phyloP scores from a whole-genome alignment of 2,329 filamentous ascomycete species.

The Colletotrichum euphorbiae region DNA sequence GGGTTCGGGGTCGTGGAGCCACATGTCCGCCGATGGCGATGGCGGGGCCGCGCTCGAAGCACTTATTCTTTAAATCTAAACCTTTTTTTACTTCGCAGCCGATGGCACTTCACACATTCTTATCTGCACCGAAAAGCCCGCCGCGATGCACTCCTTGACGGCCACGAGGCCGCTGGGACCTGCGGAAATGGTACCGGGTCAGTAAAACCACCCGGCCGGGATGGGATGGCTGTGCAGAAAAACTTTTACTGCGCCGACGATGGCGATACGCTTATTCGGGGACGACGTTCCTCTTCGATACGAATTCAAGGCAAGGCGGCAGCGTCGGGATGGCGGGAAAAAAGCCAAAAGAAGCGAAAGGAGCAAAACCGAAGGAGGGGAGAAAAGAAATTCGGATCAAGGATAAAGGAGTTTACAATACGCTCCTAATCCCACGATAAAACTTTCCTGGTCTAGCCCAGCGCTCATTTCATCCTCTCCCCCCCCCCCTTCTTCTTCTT shows the following conservation, averaged over 20 bases:
- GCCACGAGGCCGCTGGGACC: constrained; percentile 51
- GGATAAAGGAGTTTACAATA: background rate
- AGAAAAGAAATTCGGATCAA: background rate
- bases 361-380: too few relatives aligned
- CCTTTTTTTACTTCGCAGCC: too few relatives aligned
- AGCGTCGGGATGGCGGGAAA: background rate
- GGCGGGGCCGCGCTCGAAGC: constrained; percentile 49
- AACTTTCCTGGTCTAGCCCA: background rate
- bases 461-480: too few relatives aligned
- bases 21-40: constrained; percentile 54
- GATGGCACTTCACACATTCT: too few relatives aligned
- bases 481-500: background rate
- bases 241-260: constrained; percentile 43
- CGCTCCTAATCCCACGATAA: background rate
- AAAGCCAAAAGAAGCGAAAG: too few relatives aligned
- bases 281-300: constrained; percentile 10
- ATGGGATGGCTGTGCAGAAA: too few relatives aligned
- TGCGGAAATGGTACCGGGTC: constrained; percentile 27
- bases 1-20: constrained; percentile 50
- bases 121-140: constrained; percentile 49
- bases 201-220: background rate
- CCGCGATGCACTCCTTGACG: constrained; percentile 53
- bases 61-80: too few relatives aligned
- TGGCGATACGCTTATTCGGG: constrained; percentile 40
- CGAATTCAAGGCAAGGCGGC: background rate